phyloP scores from a whole-genome alignment of 371 early-diverging fungal species.

The Batrachochytrium dendrobatidis region DNA sequence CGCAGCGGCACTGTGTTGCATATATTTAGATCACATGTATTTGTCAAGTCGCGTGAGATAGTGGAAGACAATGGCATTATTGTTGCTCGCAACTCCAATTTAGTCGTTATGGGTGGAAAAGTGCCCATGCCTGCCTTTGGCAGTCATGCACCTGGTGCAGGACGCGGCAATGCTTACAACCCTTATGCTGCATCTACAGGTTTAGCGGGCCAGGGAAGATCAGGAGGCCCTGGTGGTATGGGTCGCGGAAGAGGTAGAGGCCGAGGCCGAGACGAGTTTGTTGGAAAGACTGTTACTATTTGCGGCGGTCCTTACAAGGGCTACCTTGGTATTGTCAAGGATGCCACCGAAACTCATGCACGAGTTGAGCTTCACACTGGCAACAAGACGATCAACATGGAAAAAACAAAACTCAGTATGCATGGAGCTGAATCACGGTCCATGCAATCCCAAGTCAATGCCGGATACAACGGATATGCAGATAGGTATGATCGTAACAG shows the following conservation, averaged over 20 bases:
- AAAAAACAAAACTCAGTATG: slow-evolving; percentile 7
- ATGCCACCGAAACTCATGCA: slow-evolving; percentile 64
- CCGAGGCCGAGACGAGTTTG: slow-evolving; percentile 72
- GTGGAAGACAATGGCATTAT: slow-evolving; percentile 58
- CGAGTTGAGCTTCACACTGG: slow-evolving; percentile 95
- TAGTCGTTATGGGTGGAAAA: slow-evolving; percentile 16
- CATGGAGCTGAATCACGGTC: no score
- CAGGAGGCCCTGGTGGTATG: slow-evolving; percentile 33
- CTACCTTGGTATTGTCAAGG: slow-evolving; percentile 93
- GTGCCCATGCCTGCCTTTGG: not conserved
- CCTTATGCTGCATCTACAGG: slow-evolving; percentile 5
- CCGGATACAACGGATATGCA: no score
- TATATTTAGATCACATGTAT: slow-evolving; percentile 57
- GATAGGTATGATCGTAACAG: slow-evolving; percentile 17
- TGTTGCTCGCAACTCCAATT: slow-evolving; percentile 47
- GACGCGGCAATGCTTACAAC: not conserved
- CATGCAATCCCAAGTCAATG: not conserved
- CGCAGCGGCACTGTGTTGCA: slow-evolving; percentile 60
- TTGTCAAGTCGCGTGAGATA: slow-evolving; percentile 59
- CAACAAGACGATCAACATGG: slow-evolving; percentile 59
- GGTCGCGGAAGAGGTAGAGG: slow-evolving; percentile 65
- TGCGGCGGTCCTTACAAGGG: slow-evolving; percentile 95
- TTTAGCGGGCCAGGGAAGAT: slow-evolving; percentile 13
- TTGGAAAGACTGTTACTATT: slow-evolving; percentile 84
- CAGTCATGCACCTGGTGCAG: not conserved